These are phyloP conservation scores for Mycocentrospora acerina DNA, from an alignment of 2,329 filamentous ascomycete genomes.

Conservation along the genomic window DNA sequence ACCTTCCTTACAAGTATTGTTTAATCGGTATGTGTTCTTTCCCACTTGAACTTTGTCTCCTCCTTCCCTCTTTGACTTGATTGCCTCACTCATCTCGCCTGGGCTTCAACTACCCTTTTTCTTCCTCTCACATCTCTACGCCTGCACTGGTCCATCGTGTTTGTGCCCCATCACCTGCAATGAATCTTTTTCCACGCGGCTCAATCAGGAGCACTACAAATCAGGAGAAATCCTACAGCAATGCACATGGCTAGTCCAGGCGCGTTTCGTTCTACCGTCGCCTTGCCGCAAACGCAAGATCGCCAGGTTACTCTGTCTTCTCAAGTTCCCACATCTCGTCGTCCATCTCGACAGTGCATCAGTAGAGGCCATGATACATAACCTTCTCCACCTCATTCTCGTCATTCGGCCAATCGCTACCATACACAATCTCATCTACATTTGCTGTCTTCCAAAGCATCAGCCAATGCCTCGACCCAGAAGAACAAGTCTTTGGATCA, in stretches of 20 bases:
- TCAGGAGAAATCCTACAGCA: not conserved
- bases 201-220: not conserved
- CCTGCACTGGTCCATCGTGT: constrained; percentile 4
- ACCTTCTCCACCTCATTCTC: constrained; percentile 8
- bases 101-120: constrained; percentile 5
- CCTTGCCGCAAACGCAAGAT: constrained; percentile 10
- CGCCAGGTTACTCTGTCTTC: constrained; percentile 12
- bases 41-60: constrained; percentile 1
- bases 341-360: constrained; percentile 24
- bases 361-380: constrained; percentile 2
- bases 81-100: constrained; percentile 3
- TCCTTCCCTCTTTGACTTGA: constrained; percentile 3
- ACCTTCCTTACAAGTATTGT: constrained; percentile 11
- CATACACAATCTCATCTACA: constrained; percentile 13
- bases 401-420: constrained; percentile 1
- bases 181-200: not conserved
- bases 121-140: constrained; percentile 6
- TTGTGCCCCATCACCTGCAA: constrained; percentile 2
- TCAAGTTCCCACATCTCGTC: constrained; percentile 18
- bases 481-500: constrained; percentile 7
- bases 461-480: constrained; percentile 6
- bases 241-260: constrained; percentile 3
- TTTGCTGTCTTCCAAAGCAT: constrained; percentile 9
- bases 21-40: constrained; percentile 24
- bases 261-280: not conserved